Conservation (phyloP, 768 basidiomycete genomes). For the Termitomyces sp. region DNA sequence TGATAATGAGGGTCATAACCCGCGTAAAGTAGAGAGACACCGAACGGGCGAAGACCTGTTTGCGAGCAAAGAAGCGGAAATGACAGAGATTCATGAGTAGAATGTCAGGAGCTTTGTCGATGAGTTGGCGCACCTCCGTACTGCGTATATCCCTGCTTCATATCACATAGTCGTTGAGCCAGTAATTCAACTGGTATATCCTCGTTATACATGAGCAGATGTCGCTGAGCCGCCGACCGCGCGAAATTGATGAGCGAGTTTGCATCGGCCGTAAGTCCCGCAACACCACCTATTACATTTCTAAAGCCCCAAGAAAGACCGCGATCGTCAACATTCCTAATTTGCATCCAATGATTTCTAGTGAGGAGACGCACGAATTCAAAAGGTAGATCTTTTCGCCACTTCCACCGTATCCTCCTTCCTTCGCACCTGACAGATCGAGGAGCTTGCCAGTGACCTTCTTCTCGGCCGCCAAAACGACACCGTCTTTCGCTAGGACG, state of each 20-base stretch:
- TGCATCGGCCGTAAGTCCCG: constrained; percentile 94
- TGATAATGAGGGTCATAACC: constrained; percentile 94
- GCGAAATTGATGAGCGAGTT: constrained; percentile 97
- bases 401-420: constrained; percentile 89
- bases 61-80: neutral
- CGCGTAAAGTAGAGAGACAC: constrained; percentile 94
- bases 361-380: constrained; percentile 62
- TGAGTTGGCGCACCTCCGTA: constrained; percentile 65
- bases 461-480: constrained; percentile 93
- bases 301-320: constrained; percentile 33
- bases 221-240: constrained; percentile 82
- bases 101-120: neutral
- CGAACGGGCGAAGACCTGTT: constrained; percentile 92
- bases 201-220: constrained; percentile 89
- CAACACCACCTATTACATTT: constrained; percentile 93
- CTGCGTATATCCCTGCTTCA: constrained; percentile 99
- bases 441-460: constrained; percentile 97
- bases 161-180: constrained; percentile 88
- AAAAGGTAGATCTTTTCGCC: constrained; percentile 98
- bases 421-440: constrained; percentile 82
- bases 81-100: neutral
- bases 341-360: neutral
- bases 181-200: constrained; percentile 97
- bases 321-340: neutral
- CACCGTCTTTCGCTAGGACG: constrained; percentile 84